Conservation (phyloP, 768 basidiomycete species). For the Auriculariales sp. region DNA sequence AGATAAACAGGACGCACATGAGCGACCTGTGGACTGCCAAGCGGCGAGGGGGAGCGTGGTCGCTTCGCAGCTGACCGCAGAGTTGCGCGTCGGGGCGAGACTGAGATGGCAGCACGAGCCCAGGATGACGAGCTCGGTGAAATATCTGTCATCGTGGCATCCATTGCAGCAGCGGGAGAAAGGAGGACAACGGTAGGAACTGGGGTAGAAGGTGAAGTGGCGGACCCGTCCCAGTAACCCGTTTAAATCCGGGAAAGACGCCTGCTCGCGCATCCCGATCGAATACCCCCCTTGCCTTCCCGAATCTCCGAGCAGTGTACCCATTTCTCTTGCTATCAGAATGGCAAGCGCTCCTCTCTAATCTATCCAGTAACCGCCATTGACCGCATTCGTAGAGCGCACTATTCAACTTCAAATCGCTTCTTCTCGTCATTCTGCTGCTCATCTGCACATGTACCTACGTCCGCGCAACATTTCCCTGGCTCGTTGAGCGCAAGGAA, state of each 20-base stretch:
- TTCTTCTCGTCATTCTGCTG: slow-evolving; percentile 84
- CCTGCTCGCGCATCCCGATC: no score
- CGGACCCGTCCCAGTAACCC: no score
- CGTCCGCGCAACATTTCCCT: slow-evolving; percentile 76
- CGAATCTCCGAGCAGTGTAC: no score
- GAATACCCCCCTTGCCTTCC: no score
- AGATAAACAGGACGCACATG: no score
- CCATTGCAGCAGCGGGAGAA: neutral
- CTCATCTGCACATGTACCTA: slow-evolving; percentile 97
- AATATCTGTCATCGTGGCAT: neutral
- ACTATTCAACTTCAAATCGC: slow-evolving; percentile 93
- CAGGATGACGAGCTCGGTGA: neutral
- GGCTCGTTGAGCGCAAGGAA: slow-evolving; percentile 81
- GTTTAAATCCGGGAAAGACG: no score
- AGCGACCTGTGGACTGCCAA: neutral
- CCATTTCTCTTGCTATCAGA: no score
- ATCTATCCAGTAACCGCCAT: no score
- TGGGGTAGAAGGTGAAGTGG: neutral
- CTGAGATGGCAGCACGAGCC: neutral
- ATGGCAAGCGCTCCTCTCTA: no score
- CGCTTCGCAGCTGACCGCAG: neutral
- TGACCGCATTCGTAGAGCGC: no score
- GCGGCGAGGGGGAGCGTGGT: neutral
- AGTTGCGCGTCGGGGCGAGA: no score
- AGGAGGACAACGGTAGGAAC: neutral